A percentile compares a stretch with the other conserved stretches of the same genome.
Evolutionary conservation across 441 rosid genomes (phyloP).

Genomic region (Pelargonium australe): DNA sequence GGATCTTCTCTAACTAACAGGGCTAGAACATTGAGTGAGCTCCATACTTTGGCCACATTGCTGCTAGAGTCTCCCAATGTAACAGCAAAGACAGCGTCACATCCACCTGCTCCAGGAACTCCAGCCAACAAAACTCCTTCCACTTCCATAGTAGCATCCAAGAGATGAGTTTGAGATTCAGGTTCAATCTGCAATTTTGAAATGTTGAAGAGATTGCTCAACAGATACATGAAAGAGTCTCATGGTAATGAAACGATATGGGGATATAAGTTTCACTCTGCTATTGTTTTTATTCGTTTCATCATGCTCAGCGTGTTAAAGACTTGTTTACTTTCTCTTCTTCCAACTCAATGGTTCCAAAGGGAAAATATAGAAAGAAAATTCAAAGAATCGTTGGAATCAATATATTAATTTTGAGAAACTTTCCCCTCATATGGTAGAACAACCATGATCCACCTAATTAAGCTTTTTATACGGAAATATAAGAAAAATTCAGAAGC

Average conservation of each 20-base stretch:
- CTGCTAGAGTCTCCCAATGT: constrained; percentile 61
- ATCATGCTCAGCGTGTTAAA: too few relatives aligned
- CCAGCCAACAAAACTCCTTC: constrained; percentile 92
- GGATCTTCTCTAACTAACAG: constrained; percentile 91
- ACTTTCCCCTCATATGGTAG: background rate
- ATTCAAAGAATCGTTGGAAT: background rate
- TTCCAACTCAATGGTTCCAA: too few relatives aligned
- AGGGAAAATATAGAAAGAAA: too few relatives aligned
- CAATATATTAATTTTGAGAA: background rate
- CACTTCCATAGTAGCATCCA: constrained; percentile 70
- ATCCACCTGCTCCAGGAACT: constrained; percentile 98
- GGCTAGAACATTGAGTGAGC: constrained; percentile 61
- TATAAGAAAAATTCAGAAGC: background rate
- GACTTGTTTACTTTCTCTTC: too few relatives aligned
- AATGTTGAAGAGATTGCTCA: background rate
- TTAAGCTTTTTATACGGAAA: background rate
- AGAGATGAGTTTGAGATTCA: constrained; percentile 63
- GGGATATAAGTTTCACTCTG: background rate
- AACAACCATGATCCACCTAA: background rate
- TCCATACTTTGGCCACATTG: constrained; percentile 60
- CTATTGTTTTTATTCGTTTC: background rate
- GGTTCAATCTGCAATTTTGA: constrained; percentile 76
- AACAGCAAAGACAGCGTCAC: constrained; percentile 79
- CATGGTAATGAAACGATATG: background rate
- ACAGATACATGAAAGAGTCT: background rate